Evolutionary conservation across 106 monocot species (phyloP).

Genomic region (Platanthera zijinensis): DNA sequence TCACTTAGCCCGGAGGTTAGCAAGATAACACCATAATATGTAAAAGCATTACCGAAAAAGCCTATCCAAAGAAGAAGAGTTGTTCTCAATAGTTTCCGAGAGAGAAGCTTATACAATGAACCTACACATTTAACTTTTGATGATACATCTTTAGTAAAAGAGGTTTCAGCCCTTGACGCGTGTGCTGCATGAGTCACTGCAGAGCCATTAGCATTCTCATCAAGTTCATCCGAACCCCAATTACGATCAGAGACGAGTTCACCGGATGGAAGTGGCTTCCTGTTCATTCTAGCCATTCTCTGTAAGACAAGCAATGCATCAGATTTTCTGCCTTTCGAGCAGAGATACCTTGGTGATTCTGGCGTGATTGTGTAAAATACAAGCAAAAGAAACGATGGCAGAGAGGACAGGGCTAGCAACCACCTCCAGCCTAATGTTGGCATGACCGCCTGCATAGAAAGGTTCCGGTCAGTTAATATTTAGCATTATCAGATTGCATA

Average conservation of each 20-base stretch:
- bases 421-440: conserved; percentile 83
- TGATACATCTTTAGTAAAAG: not conserved
- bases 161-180: conserved; percentile 1
- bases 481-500: not conserved
- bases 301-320: conserved; percentile 49
- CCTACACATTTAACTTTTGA: conserved; percentile 19
- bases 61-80: conserved; percentile 74
- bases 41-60: conserved; percentile 78
- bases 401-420: conserved; percentile 59
- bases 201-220: conserved; percentile 20
- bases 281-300: conserved; percentile 53
- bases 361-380: conserved; percentile 53
- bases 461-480: not conserved
- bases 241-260: conserved; percentile 29
- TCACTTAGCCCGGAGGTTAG: conserved; percentile 52
- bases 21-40: conserved; percentile 73
- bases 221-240: not conserved
- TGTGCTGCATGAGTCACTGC: conserved; percentile 31
- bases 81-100: conserved; percentile 42
- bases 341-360: conserved; percentile 83
- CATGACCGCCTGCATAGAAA: conserved; percentile 46
- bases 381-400: conserved; percentile 67
- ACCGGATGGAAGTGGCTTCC: conserved; percentile 41
- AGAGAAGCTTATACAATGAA: conserved; percentile 33
- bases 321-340: conserved; percentile 45